Base-by-base conservation (phyloP, 179 eudicot species). In the Actinidia arguta region DNA sequence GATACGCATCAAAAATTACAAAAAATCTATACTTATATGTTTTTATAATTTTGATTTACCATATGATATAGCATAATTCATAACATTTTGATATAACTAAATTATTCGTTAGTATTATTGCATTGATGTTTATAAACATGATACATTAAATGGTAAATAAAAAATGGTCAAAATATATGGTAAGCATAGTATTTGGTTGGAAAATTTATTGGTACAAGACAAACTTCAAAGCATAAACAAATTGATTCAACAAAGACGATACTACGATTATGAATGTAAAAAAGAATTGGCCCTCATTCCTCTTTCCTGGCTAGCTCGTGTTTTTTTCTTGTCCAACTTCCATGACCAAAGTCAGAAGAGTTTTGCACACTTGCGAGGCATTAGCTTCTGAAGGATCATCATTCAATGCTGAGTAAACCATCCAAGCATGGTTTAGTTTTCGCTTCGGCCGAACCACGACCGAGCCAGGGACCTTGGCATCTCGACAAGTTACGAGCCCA, bases 381-480 rank as follows among this genome's bases (percentile, higher is more conserved):
- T 89, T 89, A 3, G 95, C 93, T 83, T 94, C 96, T 3, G 88
- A 63, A 2, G 92, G 90, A 51, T 93, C 91, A 66, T 97, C 96
- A 2, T 85, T 92, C 36, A 89, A 47, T 4, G 97, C 87, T 22
- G 99, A 91, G 79, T 95, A 97, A 44, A 95, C 99, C 96, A 96
- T 94, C 97, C 99, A 95, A 6, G 93, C 91, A 77, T 96, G 99
- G 81, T 95, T 97, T 8, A 96, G 88, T 84, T 96, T 96, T 84
- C 83, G 82, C 76, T 91, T 86, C 0, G 99, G 98, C 64, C 91
- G 86, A 3, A 96, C 93, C 8, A 96, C 94, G 9, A 95, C 93
- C 10, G 98, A 95, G 20, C 99, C 99, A 0, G 99, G 98, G 44
- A 96, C 99, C 79, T 95, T 98, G 1, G 99, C 98, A 88, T 96